Evolutionary conservation across 1,139 yeast species (phyloP).

Genomic region (Blastobotrys serpentis): DNA sequence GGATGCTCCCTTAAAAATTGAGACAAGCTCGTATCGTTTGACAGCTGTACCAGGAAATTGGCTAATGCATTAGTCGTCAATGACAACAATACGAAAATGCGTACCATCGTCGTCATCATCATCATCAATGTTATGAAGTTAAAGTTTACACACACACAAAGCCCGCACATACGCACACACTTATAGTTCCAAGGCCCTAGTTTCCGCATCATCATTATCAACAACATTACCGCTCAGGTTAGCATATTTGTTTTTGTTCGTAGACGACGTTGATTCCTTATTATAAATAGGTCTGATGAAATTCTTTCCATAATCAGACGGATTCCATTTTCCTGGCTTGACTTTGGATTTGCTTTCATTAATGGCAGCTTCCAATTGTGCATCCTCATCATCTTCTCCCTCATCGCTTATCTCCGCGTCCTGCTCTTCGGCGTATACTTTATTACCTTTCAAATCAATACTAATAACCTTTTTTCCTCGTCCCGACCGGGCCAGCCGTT

Average conservation of each 20-base stretch:
- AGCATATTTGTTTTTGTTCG: slow-evolving; percentile 3
- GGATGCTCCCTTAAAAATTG: slow-evolving; percentile 31
- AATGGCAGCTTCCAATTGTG: slow-evolving; percentile 12
- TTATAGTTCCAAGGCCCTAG: slow-evolving; percentile 23
- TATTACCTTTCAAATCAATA: slow-evolving; percentile 79
- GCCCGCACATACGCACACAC: background rate
- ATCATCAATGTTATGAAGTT: background rate
- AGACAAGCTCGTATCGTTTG: slow-evolving; percentile 24
- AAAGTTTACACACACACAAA: background rate
- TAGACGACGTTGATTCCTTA: slow-evolving; percentile 5
- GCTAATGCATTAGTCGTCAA: slow-evolving; percentile 10
- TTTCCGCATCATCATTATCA: slow-evolving; percentile 26
- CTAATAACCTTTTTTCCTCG: slow-evolving; percentile 73
- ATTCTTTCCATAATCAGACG: slow-evolving; percentile 33
- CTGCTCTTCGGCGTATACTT: slow-evolving; percentile 47
- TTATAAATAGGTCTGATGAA: slow-evolving; percentile 34
- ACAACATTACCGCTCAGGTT: slow-evolving; percentile 17
- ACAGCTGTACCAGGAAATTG: slow-evolving; percentile 31
- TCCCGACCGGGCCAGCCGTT: slow-evolving; percentile 60
- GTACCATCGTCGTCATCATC: background rate
- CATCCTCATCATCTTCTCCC: slow-evolving; percentile 23
- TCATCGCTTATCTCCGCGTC: slow-evolving; percentile 31
- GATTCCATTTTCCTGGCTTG: slow-evolving; percentile 27
- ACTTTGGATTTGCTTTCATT: slow-evolving; percentile 15
- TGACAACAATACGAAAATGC: background rate